Base-by-base conservation (phyloP, 805 yeast genomes). In the Zygosaccharomyces rouxii region DNA sequence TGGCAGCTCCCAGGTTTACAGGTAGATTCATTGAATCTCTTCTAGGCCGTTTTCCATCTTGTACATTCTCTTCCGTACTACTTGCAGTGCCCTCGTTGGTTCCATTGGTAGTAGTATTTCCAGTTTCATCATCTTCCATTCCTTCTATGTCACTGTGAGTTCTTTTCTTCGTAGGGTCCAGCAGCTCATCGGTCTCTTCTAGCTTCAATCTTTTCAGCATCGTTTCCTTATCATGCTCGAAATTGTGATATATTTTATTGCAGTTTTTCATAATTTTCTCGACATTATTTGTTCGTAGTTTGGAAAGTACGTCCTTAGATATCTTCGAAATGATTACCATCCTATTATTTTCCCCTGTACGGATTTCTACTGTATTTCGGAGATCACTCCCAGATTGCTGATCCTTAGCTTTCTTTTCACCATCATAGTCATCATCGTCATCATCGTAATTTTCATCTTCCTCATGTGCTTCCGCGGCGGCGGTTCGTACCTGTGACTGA, bases 131-230 rank as follows among this genome's bases (percentile, higher is more conserved):
- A 25, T 54, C 52, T 23, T 55, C 55, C 10, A 52, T 48, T 7
- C 50, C 48, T n/a, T 52, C 55, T n/a, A 57, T 54, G n/a, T 61
- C 56, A 30, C 50, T 48, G 39, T 49, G 54, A 10, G 48, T 38
- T 51, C 69, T 55, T 35, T 59, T 64, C 38, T 59, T 58, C 5
- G 59, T 53, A 1, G 56, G 47, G 39, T 67, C 71, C 48, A 89
- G 66, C 56, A 85, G 80, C 59, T 85, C 77, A 63, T 90, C 95
- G 48, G 87, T 83, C 56, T 84, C 86, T 58, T 88, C 95, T 28
- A 90, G 71, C 59, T 83, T 86, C 52, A 88, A 68, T 60, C 94
- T 76, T 58, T 88, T 86, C 47, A 83, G 71, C 47, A 88, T 72
- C 1, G 90, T 86, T 46, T 87, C 95, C 49, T 62, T 68, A 63